Conservation (phyloP, 306 rosid species). For the Cucurbita maxima region DNA sequence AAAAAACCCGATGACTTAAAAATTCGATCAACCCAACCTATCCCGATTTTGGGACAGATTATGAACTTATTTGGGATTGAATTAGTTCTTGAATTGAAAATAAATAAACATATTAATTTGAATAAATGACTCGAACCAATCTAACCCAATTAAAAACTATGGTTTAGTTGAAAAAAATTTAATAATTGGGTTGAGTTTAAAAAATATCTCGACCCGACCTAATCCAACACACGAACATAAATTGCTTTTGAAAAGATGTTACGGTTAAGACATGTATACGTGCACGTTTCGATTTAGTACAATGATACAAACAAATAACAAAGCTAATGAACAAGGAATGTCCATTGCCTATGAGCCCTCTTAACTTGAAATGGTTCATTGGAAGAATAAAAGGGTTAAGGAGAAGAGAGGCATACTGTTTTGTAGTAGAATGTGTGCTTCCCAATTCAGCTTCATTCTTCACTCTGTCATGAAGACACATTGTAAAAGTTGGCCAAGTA, state of each 20-base stretch:
- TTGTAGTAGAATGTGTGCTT: background rate
- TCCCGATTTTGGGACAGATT: too few relatives aligned
- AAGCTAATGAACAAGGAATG: background rate
- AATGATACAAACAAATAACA: background rate
- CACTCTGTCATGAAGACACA: slow-evolving; percentile 11
- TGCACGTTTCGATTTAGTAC: background rate
- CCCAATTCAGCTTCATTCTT: background rate
- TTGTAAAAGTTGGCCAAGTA: slow-evolving; percentile 55
- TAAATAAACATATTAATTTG: too few relatives aligned
- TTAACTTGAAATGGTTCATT: background rate
- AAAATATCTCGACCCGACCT: too few relatives aligned
- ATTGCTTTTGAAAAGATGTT: background rate
- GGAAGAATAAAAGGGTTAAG: background rate
- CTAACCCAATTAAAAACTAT: too few relatives aligned
- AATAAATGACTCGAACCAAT: too few relatives aligned
- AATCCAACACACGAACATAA: too few relatives aligned
- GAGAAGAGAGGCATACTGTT: background rate
- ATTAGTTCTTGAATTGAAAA: too few relatives aligned
- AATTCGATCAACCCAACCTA: too few relatives aligned
- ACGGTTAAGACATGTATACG: background rate
- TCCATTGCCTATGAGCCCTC: background rate
- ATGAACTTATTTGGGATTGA: too few relatives aligned
- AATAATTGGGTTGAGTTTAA: too few relatives aligned
- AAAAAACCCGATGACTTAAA: too few relatives aligned
- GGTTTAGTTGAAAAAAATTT: too few relatives aligned